A percentile compares a stretch with the other conserved stretches of the same genome.
Evolutionary conservation across 768 basidiomycete species (phyloP).

Genomic region (Kwoniella sp.): DNA sequence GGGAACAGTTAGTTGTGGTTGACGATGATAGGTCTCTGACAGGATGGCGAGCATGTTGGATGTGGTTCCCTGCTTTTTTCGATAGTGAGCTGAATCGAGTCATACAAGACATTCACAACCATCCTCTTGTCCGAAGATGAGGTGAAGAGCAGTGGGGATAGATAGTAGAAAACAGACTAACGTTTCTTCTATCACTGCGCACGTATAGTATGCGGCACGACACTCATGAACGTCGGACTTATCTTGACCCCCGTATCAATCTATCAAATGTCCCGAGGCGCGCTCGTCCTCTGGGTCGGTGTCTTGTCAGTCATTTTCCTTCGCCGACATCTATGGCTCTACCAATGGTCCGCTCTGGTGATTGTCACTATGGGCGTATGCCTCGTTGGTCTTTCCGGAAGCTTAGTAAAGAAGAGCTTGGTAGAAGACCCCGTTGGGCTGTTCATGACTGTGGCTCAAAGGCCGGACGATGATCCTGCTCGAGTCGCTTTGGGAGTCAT

Average conservation of each 20-base stretch:
- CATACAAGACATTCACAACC: no score
- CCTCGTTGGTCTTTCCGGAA: slow-evolving; percentile 73
- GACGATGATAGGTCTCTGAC: slow-evolving; percentile 23
- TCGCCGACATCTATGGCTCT: slow-evolving; percentile 76
- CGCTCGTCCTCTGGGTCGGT: slow-evolving; percentile 91
- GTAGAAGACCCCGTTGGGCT: slow-evolving; percentile 15
- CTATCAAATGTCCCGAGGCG: slow-evolving; percentile 85
- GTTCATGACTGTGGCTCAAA: slow-evolving; percentile 44
- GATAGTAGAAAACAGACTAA: no score
- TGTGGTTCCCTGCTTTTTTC: slow-evolving; percentile 55
- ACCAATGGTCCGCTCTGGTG: slow-evolving; percentile 90
- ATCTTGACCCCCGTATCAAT: slow-evolving; percentile 95
- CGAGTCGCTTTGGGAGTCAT: slow-evolving; percentile 66
- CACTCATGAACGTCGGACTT: slow-evolving; percentile 90
- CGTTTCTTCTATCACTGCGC: no score
- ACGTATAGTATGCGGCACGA: slow-evolving; percentile 64
- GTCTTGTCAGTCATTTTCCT: slow-evolving; percentile 89
- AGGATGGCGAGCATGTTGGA: slow-evolving; percentile 42
- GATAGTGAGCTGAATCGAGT: slow-evolving; percentile 41
- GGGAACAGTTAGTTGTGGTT: background rate
- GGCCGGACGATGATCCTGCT: slow-evolving; percentile 49
- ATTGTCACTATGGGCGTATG: slow-evolving; percentile 66
- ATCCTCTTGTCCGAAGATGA: no score
- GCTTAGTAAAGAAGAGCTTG: slow-evolving; percentile 72
- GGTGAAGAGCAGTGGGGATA: no score